phyloP scores from a whole-genome alignment of 192 early-diverging fungal genomes.

The Paraglomus occultum region DNA sequence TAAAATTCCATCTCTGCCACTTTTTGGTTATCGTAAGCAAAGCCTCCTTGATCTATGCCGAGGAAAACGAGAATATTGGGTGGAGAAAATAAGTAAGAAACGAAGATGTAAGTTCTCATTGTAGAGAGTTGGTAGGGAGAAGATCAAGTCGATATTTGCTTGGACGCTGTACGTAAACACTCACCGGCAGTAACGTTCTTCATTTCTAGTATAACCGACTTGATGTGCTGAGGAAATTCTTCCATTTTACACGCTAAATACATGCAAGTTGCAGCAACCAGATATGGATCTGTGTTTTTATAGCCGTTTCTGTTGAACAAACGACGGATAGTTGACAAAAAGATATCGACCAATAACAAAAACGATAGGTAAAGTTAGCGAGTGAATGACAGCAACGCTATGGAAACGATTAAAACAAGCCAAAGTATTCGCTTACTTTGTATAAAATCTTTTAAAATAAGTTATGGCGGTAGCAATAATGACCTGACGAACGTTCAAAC shows the following conservation, averaged over 20 bases:
- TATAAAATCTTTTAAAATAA: slow-evolving; percentile 90
- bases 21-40: slow-evolving; percentile 67
- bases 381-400: no score
- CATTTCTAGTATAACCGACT: slow-evolving; percentile 53
- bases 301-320: slow-evolving; percentile 63
- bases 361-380: no score
- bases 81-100: background rate
- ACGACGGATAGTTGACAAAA: background rate
- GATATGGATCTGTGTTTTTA: slow-evolving; percentile 69
- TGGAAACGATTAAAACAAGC: background rate
- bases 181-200: slow-evolving; percentile 34
- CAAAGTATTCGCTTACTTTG: slow-evolving; percentile 55
- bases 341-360: no score
- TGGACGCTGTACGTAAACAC: no score
- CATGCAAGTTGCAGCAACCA: slow-evolving; percentile 78
- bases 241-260: slow-evolving; percentile 91
- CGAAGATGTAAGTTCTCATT: background rate
- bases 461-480: slow-evolving; percentile 80
- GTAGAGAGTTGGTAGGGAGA: background rate
- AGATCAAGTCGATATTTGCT: background rate
- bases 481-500: slow-evolving; percentile 72
- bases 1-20: slow-evolving; percentile 95
- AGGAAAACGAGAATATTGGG: background rate
- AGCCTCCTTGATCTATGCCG: slow-evolving; percentile 45
- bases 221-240: slow-evolving; percentile 69